Base-by-base conservation (phyloP, 345 rosid genomes). In the Eucalyptus leucophloia region DNA sequence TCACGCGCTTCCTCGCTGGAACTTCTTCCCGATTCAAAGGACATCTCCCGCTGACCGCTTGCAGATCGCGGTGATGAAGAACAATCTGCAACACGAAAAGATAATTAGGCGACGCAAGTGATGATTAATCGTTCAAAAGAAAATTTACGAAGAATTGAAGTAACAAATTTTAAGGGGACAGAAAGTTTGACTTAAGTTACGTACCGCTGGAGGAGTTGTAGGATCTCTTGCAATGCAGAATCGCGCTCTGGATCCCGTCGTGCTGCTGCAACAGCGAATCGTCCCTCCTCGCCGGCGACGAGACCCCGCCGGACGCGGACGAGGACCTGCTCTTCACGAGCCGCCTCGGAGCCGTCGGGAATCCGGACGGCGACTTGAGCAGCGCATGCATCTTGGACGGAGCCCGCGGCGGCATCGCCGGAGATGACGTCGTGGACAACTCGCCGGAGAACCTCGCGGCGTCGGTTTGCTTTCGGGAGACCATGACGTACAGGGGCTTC, bases 241-340 rank as follows among this genome's bases (percentile, higher is more conserved):
- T 98, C 62, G 99, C 99, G 86, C 99, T 92, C 87, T 98, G 97
- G 89, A 98, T 98, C 90, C 98, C 98, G 91, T 98, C 99, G 87
- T 98, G 93, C 87, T 97, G 99, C 77, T 95, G 95, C 86, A 95
- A 80, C 89, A 98, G 91, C 65, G 99, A 96, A 90, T 98, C 99
- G 12, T 98, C 99, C 90, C 97, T 95, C 92, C 92, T 95, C 65
- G 87, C 95, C 89, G 98, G 97, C 65, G 97, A 94, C 89, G 92
- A 45, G 34, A 47, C 89, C 51, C 94, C 91, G 42, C 87, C 91
- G 30, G 97, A 93, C 87, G 94, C 60, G 86, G 98, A 95, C 17
- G 96, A 95, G 50, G 97, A 95, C 53, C 95, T 90, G 89, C 99
- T 97, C 92, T 98, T 98, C 80, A 95, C 96, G 89, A 98, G 92